Evolutionary conservation across 768 basidiomycete species (phyloP), one percentile per base, ranked within the genome.

Genomic region (Podaxis sp.): DNA sequence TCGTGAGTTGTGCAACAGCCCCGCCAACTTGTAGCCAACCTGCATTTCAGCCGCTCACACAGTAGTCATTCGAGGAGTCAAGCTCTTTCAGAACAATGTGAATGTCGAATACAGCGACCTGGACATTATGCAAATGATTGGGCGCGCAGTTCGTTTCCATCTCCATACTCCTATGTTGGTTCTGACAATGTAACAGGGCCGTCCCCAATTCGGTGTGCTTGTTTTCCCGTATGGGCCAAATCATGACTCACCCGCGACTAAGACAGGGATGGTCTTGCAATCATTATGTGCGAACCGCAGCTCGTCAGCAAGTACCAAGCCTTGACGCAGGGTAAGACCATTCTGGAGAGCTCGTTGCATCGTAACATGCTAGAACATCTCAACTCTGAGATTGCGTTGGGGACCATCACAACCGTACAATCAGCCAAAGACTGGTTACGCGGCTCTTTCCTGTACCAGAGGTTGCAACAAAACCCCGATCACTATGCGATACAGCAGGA

Each of bases 61-160:
- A 65, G 96, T 96, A 54, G 85, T 98, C 64, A 90, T 99, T 68
- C 94, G 93, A 68, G 96, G 96, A 2, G 95, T 96, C 24, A 87
- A 87, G 67, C 79, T 84, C 3, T 99, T 87, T 71, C 85, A 88
- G 65, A 89, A 89, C 55, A 84, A 82, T 50, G 77, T 77, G 15
- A 84, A 85, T 52, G 79, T 81, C 37, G 95, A 98, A 67, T 97
- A 97, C 73, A 89, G 90, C 0, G 96, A 97, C 71, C 80, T 97
- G 4, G 97, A 98, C 68, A 81, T 98, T 29, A 87, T 93, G 82
- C 96, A 97, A 73, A 98, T 98, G 96, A 85, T 98, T 62, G 97
- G 96, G 6, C 85, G 97, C 52, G 95, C 95, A 47, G 92, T 93
- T 71, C 72, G 87, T 54, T 22, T 33, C 19, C 37, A 17, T 61